Evolutionary conservation across 352 stramenopile species (phyloP), one percentile per base, ranked within the genome.

Genomic region (Phytophthora sp.): DNA sequence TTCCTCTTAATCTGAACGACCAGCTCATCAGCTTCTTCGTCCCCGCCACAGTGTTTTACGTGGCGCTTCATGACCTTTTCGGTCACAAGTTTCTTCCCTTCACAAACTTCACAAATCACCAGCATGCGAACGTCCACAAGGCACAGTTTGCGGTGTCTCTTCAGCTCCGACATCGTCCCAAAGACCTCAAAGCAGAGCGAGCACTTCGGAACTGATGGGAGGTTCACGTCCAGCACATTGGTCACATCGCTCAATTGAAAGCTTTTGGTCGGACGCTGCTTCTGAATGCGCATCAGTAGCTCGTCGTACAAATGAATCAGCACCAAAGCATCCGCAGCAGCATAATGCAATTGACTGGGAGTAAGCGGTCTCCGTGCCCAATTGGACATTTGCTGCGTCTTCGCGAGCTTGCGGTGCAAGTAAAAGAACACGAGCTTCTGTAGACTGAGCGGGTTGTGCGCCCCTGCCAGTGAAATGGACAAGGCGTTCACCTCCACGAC

Each of bases 341-440:
- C 85, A 56, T 93, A 93, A 52, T 90, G 78, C 2, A 93, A 63
- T 41, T 93, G 85, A 18, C 69, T 71, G 0, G 56, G 41, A 4
- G 76, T 74, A 2, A 93, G 73, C 13, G 85, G 85, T 11, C 85
- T 79, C 8, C 85, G 71, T 45, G 85, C 84, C 85, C 85, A 93
- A 57, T 93, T 91, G 18, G 85, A 93, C 23, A 68, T 86, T 67
- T 93, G 85, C 76, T 91, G 85, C 16, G 83, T 91, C 69, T 92
- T 92, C 5, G 79, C 79, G 13, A 94, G 71, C 29, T 82, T 84
- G 24, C 71, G 76, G 45, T 88, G 69, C 41, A 94, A 69, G 53
- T 90, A 94, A 33, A 89, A 76, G 53, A 78, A 90, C 26, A 89
- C 83, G 5, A 92, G 71, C 50, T 94, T 94, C 65, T 94, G 82